Base-by-base conservation (phyloP, 345 rosid genomes). In the Acer campestre region DNA sequence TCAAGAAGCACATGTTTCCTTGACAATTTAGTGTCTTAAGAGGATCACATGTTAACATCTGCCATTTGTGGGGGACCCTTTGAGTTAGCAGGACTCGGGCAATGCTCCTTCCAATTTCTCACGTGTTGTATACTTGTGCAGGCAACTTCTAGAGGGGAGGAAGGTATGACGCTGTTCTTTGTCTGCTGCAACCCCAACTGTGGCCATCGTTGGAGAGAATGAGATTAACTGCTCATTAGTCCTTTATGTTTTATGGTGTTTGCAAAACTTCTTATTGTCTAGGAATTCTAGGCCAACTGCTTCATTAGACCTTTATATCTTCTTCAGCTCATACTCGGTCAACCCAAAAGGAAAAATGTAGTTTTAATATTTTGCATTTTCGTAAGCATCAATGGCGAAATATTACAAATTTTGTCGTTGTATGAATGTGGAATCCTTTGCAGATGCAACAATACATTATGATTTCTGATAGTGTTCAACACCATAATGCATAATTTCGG, bases 141-240 rank as follows among this genome's bases (percentile, higher is more conserved):
- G 93, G 90, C 93, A 46, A 84, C 98, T 79, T 85, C 97, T 62
- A 88, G 97, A 84, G 97, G 97, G 14, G 98, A 93, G 86, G 99
- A 92, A 80, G 96, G 96, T 61, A 92, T 90, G 99, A 90, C 96
- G 1, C 83, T 95, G 77, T 93, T 90, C 83, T 92, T 90, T 63
- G 99, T 95, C 46, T 93, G 99, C 85, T 93, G 95, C 82, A 93
- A 91, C 80, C 90, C 91, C 0, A 92, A 81, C 35, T 95, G 97
- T 58, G 89, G 92, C 14, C 67, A 92, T 75, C 86, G 96, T 1
- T 93, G 98, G 97, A 90, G 93, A 84, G 98, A 93, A 40, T 85
- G 79, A 88, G 74, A 44, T 70, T 61, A 35, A 35, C 38, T 35
- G 38, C 38, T 35, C 6, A 35, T 35, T 5, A 35, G 38, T 35